phyloP scores from a whole-genome alignment of 768 basidiomycete genomes.

The Suillus cothurnatus region DNA sequence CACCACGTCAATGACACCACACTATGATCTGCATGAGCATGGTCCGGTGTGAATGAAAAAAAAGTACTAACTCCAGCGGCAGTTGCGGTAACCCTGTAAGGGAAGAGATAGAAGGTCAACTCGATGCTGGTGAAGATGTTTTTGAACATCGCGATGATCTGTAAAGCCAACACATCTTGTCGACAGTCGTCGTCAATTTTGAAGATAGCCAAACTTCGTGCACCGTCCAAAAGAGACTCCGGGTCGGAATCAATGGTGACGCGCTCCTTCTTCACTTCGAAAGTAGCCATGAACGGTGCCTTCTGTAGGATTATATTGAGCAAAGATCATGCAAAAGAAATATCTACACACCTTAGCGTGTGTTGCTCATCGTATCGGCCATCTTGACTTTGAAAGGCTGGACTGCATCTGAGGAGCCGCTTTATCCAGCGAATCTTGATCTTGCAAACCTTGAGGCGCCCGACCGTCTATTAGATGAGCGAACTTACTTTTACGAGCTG shows the following conservation, averaged over 20 bases:
- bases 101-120: conserved; percentile 87
- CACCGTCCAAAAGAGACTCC: conserved; percentile 68
- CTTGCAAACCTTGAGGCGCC: too few relatives aligned
- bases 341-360: conserved; percentile 83
- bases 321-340: background rate
- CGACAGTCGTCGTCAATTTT: conserved; percentile 99
- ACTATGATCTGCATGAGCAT: conserved; percentile 48
- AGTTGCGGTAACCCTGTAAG: conserved; percentile 96
- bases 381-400: too few relatives aligned
- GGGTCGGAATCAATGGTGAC: conserved; percentile 68
- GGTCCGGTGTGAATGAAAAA: background rate
- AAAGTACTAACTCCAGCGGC: conserved; percentile 79
- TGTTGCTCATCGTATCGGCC: too few relatives aligned
- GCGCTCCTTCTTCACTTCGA: conserved; percentile 92
- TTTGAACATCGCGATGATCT: conserved; percentile 99
- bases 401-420: too few relatives aligned
- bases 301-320: conserved; percentile 33
- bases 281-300: conserved; percentile 99
- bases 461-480: too few relatives aligned
- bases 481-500: conserved; percentile 73
- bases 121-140: conserved; percentile 92
- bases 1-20: conserved; percentile 97
- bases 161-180: conserved; percentile 96
- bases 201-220: conserved; percentile 96
- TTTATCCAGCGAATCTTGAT: too few relatives aligned